These are phyloP conservation scores for Lipomyces starkeyi DNA, from an alignment of 805 yeast species.

Conservation along the genomic window DNA sequence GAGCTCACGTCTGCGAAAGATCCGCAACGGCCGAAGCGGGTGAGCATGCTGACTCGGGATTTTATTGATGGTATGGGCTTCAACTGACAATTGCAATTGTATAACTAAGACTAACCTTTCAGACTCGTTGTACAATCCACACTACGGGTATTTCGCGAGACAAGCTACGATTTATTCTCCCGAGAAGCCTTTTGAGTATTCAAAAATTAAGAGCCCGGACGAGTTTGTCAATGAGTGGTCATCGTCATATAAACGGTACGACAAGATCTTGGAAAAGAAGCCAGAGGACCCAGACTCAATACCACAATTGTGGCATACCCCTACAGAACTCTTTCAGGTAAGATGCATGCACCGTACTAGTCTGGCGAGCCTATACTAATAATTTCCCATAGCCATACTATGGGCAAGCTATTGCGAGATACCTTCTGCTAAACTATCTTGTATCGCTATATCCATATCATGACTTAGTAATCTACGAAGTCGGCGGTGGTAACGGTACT, in stretches of 20 bases:
- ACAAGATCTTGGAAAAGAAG: constrained; percentile 35
- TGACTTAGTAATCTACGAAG: constrained; percentile 78
- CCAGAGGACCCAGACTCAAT: constrained; percentile 28
- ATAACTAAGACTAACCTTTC: too few relatives aligned
- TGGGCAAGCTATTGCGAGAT: constrained; percentile 85
- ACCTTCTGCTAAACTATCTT: constrained; percentile 73
- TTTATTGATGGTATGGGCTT: constrained; percentile 61
- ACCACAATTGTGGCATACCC: constrained; percentile 84
- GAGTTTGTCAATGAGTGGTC: constrained; percentile 75
- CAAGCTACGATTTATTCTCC: constrained; percentile 80
- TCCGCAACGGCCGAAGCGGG: constrained; percentile 59
- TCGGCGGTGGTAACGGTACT: constrained; percentile 92
- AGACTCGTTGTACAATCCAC: constrained; percentile 79
- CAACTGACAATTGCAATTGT: neutral
- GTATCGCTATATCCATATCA: constrained; percentile 69
- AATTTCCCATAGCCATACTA: constrained; percentile 61
- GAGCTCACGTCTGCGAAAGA: constrained; percentile 35
- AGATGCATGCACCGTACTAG: neutral
- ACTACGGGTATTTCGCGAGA: constrained; percentile 80
- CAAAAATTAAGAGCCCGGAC: constrained; percentile 63
- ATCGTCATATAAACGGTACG: constrained; percentile 54
- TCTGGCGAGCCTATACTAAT: constrained; percentile 38
- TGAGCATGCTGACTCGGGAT: constrained; percentile 76
- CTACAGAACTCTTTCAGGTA: constrained; percentile 71
- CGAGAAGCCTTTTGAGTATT: constrained; percentile 66